Evolutionary conservation across 768 basidiomycete genomes (phyloP).

Genomic region (Amanita rubescens): DNA sequence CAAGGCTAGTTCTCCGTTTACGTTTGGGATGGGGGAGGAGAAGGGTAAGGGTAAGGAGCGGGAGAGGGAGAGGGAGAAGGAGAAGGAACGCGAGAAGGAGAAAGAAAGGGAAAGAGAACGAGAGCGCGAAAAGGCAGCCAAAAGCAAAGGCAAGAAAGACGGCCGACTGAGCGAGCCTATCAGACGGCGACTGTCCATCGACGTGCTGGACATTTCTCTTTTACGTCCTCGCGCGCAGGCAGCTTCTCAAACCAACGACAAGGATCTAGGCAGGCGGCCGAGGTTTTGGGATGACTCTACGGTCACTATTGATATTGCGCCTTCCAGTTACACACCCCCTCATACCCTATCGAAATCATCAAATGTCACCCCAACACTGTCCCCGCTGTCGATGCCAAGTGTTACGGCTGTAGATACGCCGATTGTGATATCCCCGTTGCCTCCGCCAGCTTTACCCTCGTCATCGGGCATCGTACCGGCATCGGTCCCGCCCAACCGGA

Average conservation of each 20-base stretch:
- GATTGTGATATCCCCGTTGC: neutral
- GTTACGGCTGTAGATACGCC: neutral
- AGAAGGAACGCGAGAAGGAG: neutral
- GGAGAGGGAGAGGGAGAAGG: slow-evolving; percentile 8
- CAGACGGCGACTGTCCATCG: neutral
- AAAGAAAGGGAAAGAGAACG: slow-evolving; percentile 4
- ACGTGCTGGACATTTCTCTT: slow-evolving; percentile 1
- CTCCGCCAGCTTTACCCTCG: neutral
- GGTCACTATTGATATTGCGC: neutral
- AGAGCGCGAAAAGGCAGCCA: neutral
- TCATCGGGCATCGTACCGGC: neutral
- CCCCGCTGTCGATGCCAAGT: no score
- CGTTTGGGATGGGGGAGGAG: slow-evolving; percentile 2
- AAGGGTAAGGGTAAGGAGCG: slow-evolving; percentile 2
- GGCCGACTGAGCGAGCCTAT: neutral
- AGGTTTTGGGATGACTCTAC: neutral
- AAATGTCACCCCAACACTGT: no score
- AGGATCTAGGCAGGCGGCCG: neutral
- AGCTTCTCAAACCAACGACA: neutral
- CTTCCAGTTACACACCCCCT: no score
- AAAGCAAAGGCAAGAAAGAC: slow-evolving; percentile 1
- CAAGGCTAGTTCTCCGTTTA: slow-evolving; percentile 12
- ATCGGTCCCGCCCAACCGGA: neutral
- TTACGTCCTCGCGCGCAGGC: neutral
- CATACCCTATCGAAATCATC: no score